Conservation (phyloP, 169 alveolate genomes). For the Plasmodium fragile region DNA sequence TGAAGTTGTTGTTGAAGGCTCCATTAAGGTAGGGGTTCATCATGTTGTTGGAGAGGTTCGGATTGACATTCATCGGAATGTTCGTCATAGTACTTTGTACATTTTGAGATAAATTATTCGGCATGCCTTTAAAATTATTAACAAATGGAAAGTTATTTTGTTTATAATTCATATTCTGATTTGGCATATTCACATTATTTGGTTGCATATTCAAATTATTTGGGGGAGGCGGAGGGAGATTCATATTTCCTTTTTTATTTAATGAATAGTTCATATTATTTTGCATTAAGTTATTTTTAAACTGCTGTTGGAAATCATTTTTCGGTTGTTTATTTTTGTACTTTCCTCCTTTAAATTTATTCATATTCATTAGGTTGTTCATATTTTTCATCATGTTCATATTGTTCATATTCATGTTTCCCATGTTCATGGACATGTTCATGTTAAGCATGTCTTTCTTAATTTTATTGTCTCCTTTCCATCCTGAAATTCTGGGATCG, state of each 20-base stretch:
- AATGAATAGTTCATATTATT: conserved; percentile 64
- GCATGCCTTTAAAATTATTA: conserved; percentile 61
- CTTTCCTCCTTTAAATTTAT: conserved; percentile 56
- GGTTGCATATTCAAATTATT: conserved; percentile 48
- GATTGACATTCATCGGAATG: conserved; percentile 60
- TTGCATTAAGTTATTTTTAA: conserved; percentile 68
- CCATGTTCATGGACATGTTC: conserved; percentile 3
- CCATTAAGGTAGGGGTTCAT: conserved; percentile 74
- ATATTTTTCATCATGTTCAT: conserved; percentile 62
- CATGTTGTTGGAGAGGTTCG: conserved; percentile 63
- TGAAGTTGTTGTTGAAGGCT: conserved; percentile 32
- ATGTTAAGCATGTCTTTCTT: conserved; percentile 65
- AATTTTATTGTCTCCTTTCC: conserved; percentile 71
- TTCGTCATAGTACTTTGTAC: conserved; percentile 40
- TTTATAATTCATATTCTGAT: conserved; percentile 73
- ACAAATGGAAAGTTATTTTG: conserved; percentile 69
- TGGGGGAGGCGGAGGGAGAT: conserved; percentile 76
- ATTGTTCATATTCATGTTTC: conserved; percentile 10
- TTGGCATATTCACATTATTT: conserved; percentile 45
- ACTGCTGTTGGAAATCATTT: conserved; percentile 74
- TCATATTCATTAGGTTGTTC: conserved; percentile 33
- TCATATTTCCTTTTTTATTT: conserved; percentile 74
- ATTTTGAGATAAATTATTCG: conserved; percentile 55
- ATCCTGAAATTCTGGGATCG: conserved; percentile 81
- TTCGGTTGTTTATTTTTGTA: conserved; percentile 41